Percentiles rank a stretch among this genome's conserved stretches.
Conservation (phyloP, 2,329 filamentous ascomycete species). For the Cyphellophora attinorum region DNA sequence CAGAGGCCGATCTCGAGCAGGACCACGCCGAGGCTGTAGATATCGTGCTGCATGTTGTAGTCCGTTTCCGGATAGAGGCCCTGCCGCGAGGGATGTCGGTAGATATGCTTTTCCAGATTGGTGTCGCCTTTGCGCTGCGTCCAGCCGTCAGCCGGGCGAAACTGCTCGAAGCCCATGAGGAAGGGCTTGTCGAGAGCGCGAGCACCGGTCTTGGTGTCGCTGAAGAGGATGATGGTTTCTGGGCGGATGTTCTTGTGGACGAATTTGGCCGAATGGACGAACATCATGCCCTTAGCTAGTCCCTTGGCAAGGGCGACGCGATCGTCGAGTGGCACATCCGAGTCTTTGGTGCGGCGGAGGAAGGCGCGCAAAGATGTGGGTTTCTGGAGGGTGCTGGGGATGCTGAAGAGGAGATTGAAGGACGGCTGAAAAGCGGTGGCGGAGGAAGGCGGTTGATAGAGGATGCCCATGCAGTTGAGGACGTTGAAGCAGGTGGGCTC, state of each 20-base stretch:
- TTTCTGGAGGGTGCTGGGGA: too few relatives aligned
- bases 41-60: conserved; percentile 46
- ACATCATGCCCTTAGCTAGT: conserved; percentile 21
- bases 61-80: conserved; percentile 27
- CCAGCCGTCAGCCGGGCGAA: conserved; percentile 25
- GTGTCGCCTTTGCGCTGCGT: conserved; percentile 28
- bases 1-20: conserved; percentile 45
- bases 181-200: conserved; percentile 24
- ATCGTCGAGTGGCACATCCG: too few relatives aligned
- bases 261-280: conserved; percentile 20
- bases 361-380: too few relatives aligned
- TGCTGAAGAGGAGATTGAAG: too few relatives aligned
- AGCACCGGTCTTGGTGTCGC: conserved; percentile 11
- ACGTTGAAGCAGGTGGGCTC: too few relatives aligned
- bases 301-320: conserved; percentile 22
- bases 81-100: conserved; percentile 41
- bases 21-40: conserved; percentile 47
- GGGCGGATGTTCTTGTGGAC: conserved; percentile 28
- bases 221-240: conserved; percentile 23
- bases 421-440: too few relatives aligned
- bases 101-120: conserved; percentile 37
- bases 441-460: too few relatives aligned
- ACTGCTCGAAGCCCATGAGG: conserved; percentile 37
- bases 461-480: too few relatives aligned
- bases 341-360: too few relatives aligned